Evolutionary conservation across 768 basidiomycete genomes (phyloP), one percentile per base, ranked within the genome.

Genomic region (Leucosporidium creatinivorum): DNA sequence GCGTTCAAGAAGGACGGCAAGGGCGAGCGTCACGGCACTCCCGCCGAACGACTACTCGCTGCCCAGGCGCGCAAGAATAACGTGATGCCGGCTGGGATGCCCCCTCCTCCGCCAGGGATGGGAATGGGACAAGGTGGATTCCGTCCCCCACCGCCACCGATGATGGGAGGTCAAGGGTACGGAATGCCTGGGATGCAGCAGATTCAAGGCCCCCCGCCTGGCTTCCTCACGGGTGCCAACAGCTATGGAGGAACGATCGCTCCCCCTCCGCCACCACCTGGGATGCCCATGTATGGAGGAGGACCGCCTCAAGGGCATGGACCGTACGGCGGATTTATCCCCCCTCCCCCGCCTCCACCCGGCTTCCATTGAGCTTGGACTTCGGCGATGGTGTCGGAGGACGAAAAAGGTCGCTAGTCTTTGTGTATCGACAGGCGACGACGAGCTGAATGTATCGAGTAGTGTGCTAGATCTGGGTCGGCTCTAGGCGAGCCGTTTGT

Each of bases 1-100:
- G 94, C 96, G 3, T 97, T 98, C 84, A 98, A 99, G 81, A 98
- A 98, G 80, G 96, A 98, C 76, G 93, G 91, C 54, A 94, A 97
- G 77, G 94, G 94, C 65, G 96, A 99, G 79, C 85, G 96, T 7
- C 96, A 98, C 75, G 96, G 96, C 33, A 96, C 94, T 17, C 83
- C 89, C 21, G 93, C 96, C n/a, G 96, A 99, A 80, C 87, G 96
- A 65, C 85, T 97, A 44, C 85, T 99, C 73, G 93, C 93, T 4
- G 86, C 92, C 3, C 93, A 98, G 78, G 96, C 94, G 57, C 85
- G 91, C 72, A 96, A 94, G 80, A 93, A 94, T 80, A 93, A 93
- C 73, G 91, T 90, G 3, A 81, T 93, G 7, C 91, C 91, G 9
- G 36, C 60, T 18, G 60, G 60, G 28, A 25, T 48, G 17, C 67